A percentile compares a stretch with the other conserved stretches of the same genome.
Evolutionary conservation across 208 protist species (phyloP).

Genomic region (Naegleria gruberi): DNA sequence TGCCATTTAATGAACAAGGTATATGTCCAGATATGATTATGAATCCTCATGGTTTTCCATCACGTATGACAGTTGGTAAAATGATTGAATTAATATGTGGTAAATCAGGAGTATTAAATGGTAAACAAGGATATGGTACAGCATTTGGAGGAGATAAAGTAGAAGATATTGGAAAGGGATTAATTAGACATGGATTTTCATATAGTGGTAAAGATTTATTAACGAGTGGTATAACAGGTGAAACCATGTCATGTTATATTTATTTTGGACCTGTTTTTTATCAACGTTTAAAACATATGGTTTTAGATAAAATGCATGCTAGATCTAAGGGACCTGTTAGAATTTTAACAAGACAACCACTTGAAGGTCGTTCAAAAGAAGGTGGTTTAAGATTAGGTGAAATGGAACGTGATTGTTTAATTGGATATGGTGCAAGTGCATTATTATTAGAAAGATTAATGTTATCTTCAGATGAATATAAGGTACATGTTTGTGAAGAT

Average conservation of each 20-base stretch:
- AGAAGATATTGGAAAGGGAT: slow-evolving; percentile 65
- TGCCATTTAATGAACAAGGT: slow-evolving; percentile 96
- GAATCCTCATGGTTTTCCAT: slow-evolving; percentile 99
- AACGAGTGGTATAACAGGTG: slow-evolving; percentile 92
- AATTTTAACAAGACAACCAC: slow-evolving; percentile 97
- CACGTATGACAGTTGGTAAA: slow-evolving; percentile 99
- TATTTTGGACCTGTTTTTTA: slow-evolving; percentile 99
- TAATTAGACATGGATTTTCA: slow-evolving; percentile 86
- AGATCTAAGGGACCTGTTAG: slow-evolving; percentile 80
- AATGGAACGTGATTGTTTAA: slow-evolving; percentile 99
- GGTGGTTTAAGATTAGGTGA: slow-evolving; percentile 99
- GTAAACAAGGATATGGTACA: slow-evolving; percentile 84
- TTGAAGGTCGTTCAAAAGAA: slow-evolving; percentile 90
- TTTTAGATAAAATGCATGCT: slow-evolving; percentile 99
- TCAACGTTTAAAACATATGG: slow-evolving; percentile 99
- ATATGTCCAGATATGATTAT: slow-evolving; percentile 99
- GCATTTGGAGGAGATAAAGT: slow-evolving; percentile 90
- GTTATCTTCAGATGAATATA: slow-evolving; percentile 90
- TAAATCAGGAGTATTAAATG: slow-evolving; percentile 85
- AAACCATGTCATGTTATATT: slow-evolving; percentile 91
- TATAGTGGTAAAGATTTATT: slow-evolving; percentile 97
- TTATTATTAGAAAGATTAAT: slow-evolving; percentile 96
- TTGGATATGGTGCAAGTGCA: slow-evolving; percentile 84
- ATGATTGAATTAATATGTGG: slow-evolving; percentile 96
- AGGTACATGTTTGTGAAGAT: slow-evolving; percentile 81